phyloP scores from a whole-genome alignment of 129 eudicot species.

The Silybum marianum region DNA sequence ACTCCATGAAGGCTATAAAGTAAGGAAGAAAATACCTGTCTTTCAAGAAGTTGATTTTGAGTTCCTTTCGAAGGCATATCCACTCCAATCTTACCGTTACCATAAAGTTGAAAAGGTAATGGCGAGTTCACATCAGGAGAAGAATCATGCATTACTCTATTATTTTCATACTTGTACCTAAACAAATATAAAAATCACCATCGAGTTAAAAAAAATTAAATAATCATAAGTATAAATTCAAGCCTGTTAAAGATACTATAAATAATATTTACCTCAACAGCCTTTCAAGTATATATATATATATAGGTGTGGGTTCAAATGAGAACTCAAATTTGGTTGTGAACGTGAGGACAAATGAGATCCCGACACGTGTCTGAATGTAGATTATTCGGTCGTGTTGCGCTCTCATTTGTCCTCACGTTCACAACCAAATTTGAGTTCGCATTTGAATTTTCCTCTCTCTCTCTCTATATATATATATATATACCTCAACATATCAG shows the following conservation, averaged over 20 bases:
- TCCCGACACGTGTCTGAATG: too few relatives aligned
- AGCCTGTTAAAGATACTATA: background rate
- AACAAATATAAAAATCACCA: constrained; percentile 18
- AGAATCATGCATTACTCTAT: constrained; percentile 86
- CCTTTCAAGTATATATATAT: too few relatives aligned
- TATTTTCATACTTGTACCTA: constrained; percentile 95
- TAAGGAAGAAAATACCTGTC: constrained; percentile 65
- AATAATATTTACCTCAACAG: constrained; percentile 56
- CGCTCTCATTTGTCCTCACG: too few relatives aligned
- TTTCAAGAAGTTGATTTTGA: constrained; percentile 96
- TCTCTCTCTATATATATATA: background rate
- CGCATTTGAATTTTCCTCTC: too few relatives aligned
- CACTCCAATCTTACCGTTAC: constrained; percentile 72
- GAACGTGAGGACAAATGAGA: too few relatives aligned
- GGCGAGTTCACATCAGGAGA: constrained; percentile 89
- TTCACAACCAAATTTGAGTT: too few relatives aligned
- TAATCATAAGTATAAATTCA: background rate
- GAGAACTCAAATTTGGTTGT: too few relatives aligned
- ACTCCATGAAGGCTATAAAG: background rate
- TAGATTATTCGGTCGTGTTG: too few relatives aligned
- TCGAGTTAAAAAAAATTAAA: background rate
- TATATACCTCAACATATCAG: constrained; percentile 81
- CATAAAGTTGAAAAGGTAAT: constrained; percentile 82
- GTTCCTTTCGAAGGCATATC: constrained; percentile 87
- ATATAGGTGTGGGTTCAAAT: too few relatives aligned